Evolutionary conservation across 2,329 filamentous ascomycete species (phyloP).

Genomic region (Talaromyces sp.): DNA sequence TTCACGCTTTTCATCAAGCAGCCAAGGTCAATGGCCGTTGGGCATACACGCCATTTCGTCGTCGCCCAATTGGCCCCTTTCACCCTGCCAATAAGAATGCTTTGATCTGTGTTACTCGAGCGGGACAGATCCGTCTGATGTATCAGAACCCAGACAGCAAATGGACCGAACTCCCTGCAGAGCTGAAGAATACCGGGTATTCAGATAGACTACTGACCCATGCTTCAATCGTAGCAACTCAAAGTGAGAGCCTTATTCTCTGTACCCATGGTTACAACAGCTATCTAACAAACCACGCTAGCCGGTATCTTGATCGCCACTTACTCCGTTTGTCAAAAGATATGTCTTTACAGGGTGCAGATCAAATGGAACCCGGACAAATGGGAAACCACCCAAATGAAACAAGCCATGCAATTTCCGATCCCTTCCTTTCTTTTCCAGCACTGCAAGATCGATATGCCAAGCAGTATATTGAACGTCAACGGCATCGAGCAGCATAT

Average conservation of each 20-base stretch:
- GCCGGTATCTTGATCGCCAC: slow-evolving; percentile 42
- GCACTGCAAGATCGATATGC: slow-evolving; percentile 42
- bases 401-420: slow-evolving; percentile 35
- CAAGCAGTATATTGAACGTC: slow-evolving; percentile 33
- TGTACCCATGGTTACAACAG: slow-evolving; percentile 8
- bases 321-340: slow-evolving; percentile 63
- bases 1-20: slow-evolving; percentile 59
- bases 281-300: slow-evolving; percentile 8
- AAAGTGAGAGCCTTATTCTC: slow-evolving; percentile 53
- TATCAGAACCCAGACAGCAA: slow-evolving; percentile 74
- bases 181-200: slow-evolving; percentile 72
- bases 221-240: slow-evolving; percentile 74
- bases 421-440: slow-evolving; percentile 41
- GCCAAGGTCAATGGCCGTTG: slow-evolving; percentile 66
- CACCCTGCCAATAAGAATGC: slow-evolving; percentile 71
- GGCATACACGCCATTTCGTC: slow-evolving; percentile 68
- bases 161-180: slow-evolving; percentile 72
- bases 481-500: slow-evolving; percentile 27
- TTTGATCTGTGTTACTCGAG: slow-evolving; percentile 74
- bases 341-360: slow-evolving; percentile 72
- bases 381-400: slow-evolving; percentile 50
- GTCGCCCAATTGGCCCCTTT: slow-evolving; percentile 69
- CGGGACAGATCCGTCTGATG: slow-evolving; percentile 72
- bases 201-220: slow-evolving; percentile 79
- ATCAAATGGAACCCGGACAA: slow-evolving; percentile 73